Evolutionary conservation across 202 grass and related monocot species (phyloP).

Genomic region (Cymbopogon flexuosus): DNA sequence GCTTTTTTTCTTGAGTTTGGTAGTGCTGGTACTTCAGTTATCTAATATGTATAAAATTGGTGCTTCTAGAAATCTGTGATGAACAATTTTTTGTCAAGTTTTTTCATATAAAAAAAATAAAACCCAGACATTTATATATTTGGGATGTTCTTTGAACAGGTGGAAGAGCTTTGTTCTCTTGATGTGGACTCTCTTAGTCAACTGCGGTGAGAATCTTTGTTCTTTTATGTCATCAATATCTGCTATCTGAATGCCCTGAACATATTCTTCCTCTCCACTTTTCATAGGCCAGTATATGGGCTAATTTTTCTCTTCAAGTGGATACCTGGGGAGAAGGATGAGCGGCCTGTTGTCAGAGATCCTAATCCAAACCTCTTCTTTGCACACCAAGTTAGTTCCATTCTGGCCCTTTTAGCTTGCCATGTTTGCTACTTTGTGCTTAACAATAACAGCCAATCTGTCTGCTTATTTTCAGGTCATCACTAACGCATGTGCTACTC

Average conservation of each 20-base stretch:
- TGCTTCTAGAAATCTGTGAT: not conserved
- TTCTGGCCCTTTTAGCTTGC: not conserved
- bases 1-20: not conserved
- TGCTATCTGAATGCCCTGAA: not conserved
- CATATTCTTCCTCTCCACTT: conserved; percentile 4
- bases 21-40: not conserved
- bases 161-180: conserved; percentile 91
- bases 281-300: conserved; percentile 79
- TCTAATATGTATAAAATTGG: not conserved
- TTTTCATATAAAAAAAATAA: not conserved
- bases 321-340: conserved; percentile 79
- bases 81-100: not conserved
- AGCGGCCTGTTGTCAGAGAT: conserved; percentile 58
- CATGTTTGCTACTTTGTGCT: conserved; percentile 2
- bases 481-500: conserved; percentile 93
- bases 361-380: conserved; percentile 89
- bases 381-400: conserved; percentile 66
- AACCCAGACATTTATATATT: not conserved
- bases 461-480: conserved; percentile 59
- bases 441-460: conserved; percentile 20
- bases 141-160: conserved; percentile 41
- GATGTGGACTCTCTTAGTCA: conserved; percentile 79
- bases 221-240: conserved; percentile 5
- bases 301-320: conserved; percentile 97
- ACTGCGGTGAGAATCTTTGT: conserved; percentile 42